Percentiles rank a stretch among this genome's conserved stretches.
Conservation (phyloP, 2,329 filamentous ascomycete genomes). For the Plectosphaerella plurivora region DNA sequence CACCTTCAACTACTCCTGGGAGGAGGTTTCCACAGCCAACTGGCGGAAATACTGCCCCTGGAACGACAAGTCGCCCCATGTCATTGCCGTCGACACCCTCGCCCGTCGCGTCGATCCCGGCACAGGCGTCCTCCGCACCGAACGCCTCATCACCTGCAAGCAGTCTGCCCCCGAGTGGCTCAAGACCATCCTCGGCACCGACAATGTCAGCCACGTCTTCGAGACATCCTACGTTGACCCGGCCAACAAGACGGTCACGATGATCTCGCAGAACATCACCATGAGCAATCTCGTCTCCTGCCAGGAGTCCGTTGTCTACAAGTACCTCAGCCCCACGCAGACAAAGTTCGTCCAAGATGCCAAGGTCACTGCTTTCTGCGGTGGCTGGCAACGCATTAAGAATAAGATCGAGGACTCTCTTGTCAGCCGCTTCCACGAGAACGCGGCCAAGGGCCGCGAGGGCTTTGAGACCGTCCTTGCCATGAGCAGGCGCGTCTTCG, state of each 20-base stretch:
- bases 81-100: slow-evolving; percentile 91
- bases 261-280: slow-evolving; percentile 94
- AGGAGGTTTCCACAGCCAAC: slow-evolving; percentile 94
- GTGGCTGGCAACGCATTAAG: slow-evolving; percentile 95
- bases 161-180: slow-evolving; percentile 74
- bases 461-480: slow-evolving; percentile 93
- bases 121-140: slow-evolving; percentile 57
- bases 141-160: slow-evolving; percentile 59
- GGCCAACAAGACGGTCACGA: slow-evolving; percentile 77
- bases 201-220: slow-evolving; percentile 83
- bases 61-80: slow-evolving; percentile 98
- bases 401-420: slow-evolving; percentile 93
- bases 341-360: slow-evolving; percentile 89
- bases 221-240: slow-evolving; percentile 96
- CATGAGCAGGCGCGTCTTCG: slow-evolving; percentile 88
- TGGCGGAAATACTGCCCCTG: slow-evolving; percentile 99
- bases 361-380: slow-evolving; percentile 88
- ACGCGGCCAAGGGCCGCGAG: slow-evolving; percentile 83
- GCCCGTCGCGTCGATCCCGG: slow-evolving; percentile 57
- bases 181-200: slow-evolving; percentile 67
- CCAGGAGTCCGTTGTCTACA: slow-evolving; percentile 88
- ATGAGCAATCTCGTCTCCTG: slow-evolving; percentile 87
- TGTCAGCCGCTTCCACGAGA: slow-evolving; percentile 85
- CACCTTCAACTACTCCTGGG: slow-evolving; percentile 97
- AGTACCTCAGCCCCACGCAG: slow-evolving; percentile 51